Evolutionary conservation across 192 early-diverging fungal species (phyloP).

Genomic region (Backusella psychrophila): DNA sequence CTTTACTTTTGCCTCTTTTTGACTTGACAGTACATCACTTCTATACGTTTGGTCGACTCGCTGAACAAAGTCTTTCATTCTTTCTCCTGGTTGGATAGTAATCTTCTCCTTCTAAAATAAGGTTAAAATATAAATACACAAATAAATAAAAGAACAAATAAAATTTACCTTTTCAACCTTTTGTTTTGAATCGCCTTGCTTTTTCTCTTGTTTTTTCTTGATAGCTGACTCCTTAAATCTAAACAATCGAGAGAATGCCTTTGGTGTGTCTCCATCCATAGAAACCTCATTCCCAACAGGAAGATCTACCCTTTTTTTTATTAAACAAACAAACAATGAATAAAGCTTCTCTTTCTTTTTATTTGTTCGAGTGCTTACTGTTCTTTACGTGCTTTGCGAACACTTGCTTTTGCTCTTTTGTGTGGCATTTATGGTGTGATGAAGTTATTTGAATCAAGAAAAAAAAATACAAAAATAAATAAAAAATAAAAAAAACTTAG

Average conservation of each 20-base stretch:
- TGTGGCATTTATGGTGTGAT: conserved; percentile 19
- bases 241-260: conserved; percentile 41
- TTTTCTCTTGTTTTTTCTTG: conserved; percentile 22
- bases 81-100: conserved; percentile 40
- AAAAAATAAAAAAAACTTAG: background rate
- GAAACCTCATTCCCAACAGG: conserved; percentile 32
- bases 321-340: background rate
- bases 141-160: background rate
- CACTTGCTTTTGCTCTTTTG: conserved; percentile 31
- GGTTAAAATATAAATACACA: background rate
- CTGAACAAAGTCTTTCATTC: conserved; percentile 41
- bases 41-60: conserved; percentile 47
- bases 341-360: background rate
- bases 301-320: conserved; percentile 28
- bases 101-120: conserved; percentile 6
- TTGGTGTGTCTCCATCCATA: conserved; percentile 38
- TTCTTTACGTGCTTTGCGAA: conserved; percentile 21
- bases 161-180: background rate
- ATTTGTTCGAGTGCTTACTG: conserved; percentile 4
- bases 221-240: conserved; percentile 33
- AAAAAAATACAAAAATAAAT: background rate
- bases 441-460: background rate
- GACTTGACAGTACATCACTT: conserved; percentile 33
- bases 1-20: conserved; percentile 34
- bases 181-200: conserved; percentile 1